phyloP scores from a whole-genome alignment of 2,329 filamentous ascomycete species.

The Diaporthe sp. region DNA sequence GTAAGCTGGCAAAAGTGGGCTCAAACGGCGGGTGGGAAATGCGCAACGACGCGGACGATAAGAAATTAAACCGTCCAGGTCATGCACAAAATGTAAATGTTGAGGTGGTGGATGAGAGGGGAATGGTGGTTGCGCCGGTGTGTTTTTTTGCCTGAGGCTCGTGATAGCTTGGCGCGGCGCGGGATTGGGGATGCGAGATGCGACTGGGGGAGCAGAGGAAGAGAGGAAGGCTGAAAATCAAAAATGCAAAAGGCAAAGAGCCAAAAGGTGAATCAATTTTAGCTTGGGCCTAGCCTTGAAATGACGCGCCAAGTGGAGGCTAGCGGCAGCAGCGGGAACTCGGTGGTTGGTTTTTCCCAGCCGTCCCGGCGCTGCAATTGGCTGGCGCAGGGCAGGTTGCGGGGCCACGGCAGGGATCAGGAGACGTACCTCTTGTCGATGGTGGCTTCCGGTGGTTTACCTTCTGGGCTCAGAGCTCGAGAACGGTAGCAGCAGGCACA shows the following conservation, averaged over 20 bases:
- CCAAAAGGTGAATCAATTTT: conserved; percentile 42
- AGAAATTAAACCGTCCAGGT: neutral
- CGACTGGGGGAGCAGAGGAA: conserved; percentile 35
- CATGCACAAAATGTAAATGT: conserved; percentile 37
- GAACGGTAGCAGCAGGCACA: conserved; percentile 42
- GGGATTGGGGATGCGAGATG: conserved; percentile 39
- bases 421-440: conserved; percentile 30
- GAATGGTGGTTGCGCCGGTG: conserved; percentile 39
- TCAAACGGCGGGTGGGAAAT: conserved; percentile 9
- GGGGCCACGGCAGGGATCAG: conserved; percentile 32
- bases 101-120: conserved; percentile 34
- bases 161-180: conserved; percentile 46
- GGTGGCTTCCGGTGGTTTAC: conserved; percentile 27
- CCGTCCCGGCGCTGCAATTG: conserved; percentile 27
- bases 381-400: conserved; percentile 1
- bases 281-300: conserved; percentile 48
- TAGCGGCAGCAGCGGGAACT: conserved; percentile 36
- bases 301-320: conserved; percentile 37
- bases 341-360: conserved; percentile 42
- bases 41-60: neutral
- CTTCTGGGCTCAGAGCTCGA: conserved; percentile 27
- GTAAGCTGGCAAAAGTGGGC: conserved; percentile 35
- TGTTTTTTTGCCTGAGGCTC: conserved; percentile 41
- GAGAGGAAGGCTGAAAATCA: conserved; percentile 49
- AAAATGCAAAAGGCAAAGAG: conserved; percentile 42